Evolutionary conservation across 352 stramenopile genomes (phyloP).

Genomic region (Phytophthora constricta): DNA sequence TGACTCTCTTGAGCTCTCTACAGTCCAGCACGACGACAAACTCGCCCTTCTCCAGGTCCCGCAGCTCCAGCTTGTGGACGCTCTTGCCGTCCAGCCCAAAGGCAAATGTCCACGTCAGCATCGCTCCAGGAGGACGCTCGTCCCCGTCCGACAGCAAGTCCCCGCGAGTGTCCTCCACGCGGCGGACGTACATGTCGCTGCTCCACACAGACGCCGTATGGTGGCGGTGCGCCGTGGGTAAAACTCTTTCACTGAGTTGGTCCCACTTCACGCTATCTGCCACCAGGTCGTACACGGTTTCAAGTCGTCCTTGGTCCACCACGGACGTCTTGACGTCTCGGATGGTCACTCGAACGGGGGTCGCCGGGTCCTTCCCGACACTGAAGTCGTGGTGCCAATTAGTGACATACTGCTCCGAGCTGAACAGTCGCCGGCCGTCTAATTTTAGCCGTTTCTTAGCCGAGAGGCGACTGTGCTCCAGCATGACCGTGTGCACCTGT

Average conservation of each 20-base stretch:
- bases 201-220: conserved; percentile 68
- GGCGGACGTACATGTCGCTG: conserved; percentile 79
- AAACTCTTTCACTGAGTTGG: conserved; percentile 59
- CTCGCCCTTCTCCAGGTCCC: conserved; percentile 74
- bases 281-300: conserved; percentile 75
- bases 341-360: conserved; percentile 71
- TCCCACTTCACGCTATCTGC: conserved; percentile 74
- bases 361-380: conserved; percentile 44
- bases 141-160: conserved; percentile 52
- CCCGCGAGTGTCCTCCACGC: conserved; percentile 59
- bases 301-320: conserved; percentile 70
- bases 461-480: conserved; percentile 85
- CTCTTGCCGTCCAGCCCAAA: conserved; percentile 74
- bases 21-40: conserved; percentile 84
- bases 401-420: conserved; percentile 72
- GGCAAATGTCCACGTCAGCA: conserved; percentile 82
- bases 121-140: conserved; percentile 44
- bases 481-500: conserved; percentile 84
- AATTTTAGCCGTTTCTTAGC: conserved; percentile 86
- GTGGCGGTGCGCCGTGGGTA: conserved; percentile 40
- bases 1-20: conserved; percentile 57
- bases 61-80: conserved; percentile 80
- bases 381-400: conserved; percentile 85
- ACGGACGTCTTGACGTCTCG: conserved; percentile 77
- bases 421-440: conserved; percentile 76